Evolutionary conservation across 306 rosid species (phyloP).

Genomic region (Potentilla sterilis): DNA sequence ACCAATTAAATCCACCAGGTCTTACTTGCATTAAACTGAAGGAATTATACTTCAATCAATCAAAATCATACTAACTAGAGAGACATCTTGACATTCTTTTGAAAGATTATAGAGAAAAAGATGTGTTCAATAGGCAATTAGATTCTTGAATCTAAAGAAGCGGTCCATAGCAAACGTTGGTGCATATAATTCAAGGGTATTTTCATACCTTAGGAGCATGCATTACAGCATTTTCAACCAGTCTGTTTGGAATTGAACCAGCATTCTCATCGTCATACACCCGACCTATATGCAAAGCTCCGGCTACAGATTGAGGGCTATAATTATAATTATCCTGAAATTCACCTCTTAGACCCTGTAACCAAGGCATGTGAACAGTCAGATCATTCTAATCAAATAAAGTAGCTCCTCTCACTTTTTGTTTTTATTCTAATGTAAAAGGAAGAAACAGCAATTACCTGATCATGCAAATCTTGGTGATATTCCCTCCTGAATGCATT

Average conservation of each 20-base stretch:
- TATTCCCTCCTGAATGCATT: constrained; percentile 23
- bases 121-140: background rate
- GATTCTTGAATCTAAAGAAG: background rate
- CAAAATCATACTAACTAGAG: background rate
- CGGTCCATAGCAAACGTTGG: background rate
- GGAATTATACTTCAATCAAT: background rate
- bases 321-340: constrained; percentile 27
- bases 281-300: constrained; percentile 34
- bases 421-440: background rate
- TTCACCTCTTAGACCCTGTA: constrained; percentile 30
- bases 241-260: constrained; percentile 29
- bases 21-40: background rate
- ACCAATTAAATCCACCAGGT: constrained; percentile 13
- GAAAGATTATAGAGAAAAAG: background rate
- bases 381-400: constrained; percentile 15
- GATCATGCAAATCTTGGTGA: constrained; percentile 34
- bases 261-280: constrained; percentile 29
- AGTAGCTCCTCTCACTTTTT: background rate
- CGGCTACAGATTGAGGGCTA: constrained; percentile 26
- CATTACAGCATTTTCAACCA: constrained; percentile 28
- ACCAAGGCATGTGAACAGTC: constrained; percentile 8
- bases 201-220: constrained; percentile 43
- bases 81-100: background rate
- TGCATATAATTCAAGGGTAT: constrained; percentile 4
- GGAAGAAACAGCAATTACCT: constrained; percentile 31